Evolutionary conservation across 2,329 filamentous ascomycete genomes (phyloP).

Genomic region (Trichophyton benhamiae): DNA sequence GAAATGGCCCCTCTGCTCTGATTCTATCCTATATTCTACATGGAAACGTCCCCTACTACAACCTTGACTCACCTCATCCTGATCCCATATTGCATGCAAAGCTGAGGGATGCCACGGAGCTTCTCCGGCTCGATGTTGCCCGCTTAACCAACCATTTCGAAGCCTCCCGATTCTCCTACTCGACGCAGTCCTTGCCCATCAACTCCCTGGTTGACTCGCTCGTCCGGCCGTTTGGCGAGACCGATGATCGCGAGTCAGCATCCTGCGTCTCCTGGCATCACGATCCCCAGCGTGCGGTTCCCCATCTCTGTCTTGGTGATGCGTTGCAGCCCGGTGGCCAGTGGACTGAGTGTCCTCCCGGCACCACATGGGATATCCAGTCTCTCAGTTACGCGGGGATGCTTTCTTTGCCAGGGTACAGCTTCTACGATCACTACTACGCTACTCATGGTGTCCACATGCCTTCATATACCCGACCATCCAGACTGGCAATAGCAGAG

Average conservation of each 20-base stretch:
- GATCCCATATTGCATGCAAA: slow-evolving; percentile 46
- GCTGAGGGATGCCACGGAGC: slow-evolving; percentile 35
- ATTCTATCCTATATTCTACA: slow-evolving; percentile 52
- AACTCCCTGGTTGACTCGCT: slow-evolving; percentile 50
- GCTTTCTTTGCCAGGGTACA: slow-evolving; percentile 48
- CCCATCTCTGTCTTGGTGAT: slow-evolving; percentile 44
- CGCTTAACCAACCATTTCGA: slow-evolving; percentile 46
- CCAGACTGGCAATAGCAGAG: slow-evolving; percentile 41
- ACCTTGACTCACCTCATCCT: slow-evolving; percentile 39
- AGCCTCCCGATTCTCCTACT: slow-evolving; percentile 47
- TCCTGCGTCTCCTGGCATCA: slow-evolving; percentile 45
- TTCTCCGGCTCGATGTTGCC: slow-evolving; percentile 38
- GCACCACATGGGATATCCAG: slow-evolving; percentile 44
- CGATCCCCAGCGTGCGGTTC: slow-evolving; percentile 39
- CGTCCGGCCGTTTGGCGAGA: slow-evolving; percentile 46
- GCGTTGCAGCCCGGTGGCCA: slow-evolving; percentile 43
- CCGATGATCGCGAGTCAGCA: slow-evolving; percentile 38
- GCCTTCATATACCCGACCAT: slow-evolving; percentile 44
- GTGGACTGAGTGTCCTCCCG: slow-evolving; percentile 45
- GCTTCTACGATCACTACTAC: slow-evolving; percentile 42
- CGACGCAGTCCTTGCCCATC: slow-evolving; percentile 47
- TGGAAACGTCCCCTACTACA: slow-evolving; percentile 47
- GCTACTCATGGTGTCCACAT: slow-evolving; percentile 30
- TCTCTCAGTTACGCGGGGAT: slow-evolving; percentile 51
- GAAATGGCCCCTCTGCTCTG: slow-evolving; percentile 50